phyloP scores from a whole-genome alignment of 441 rosid genomes.

The Geranium incanum region DNA sequence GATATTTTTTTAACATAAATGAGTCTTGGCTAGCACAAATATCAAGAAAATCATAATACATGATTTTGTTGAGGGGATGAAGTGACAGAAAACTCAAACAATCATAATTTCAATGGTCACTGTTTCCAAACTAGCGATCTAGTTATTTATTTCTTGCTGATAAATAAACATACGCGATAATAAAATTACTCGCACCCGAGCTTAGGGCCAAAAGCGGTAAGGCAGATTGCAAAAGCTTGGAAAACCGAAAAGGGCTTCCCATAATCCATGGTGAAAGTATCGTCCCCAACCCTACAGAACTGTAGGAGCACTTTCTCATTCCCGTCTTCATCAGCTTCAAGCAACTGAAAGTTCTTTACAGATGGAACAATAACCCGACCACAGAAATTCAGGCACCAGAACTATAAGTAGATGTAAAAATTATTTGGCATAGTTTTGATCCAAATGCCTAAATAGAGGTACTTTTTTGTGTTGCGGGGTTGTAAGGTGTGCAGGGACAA shows the following conservation, averaged over 20 bases:
- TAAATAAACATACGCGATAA: too few relatives aligned
- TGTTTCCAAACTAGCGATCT: too few relatives aligned
- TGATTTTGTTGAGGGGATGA: too few relatives aligned
- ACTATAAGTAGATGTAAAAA: slow-evolving; percentile 35
- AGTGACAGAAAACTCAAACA: too few relatives aligned
- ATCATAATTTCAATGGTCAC: too few relatives aligned
- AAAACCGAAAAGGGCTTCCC: slow-evolving; percentile 82
- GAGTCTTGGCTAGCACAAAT: too few relatives aligned
- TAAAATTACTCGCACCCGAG: slow-evolving; percentile 92
- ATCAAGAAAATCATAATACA: too few relatives aligned
- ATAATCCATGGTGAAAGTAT: slow-evolving; percentile 85
- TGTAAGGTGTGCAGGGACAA: slow-evolving; percentile 67
- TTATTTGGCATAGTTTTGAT: slow-evolving; percentile 1
- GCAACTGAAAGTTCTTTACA: slow-evolving; percentile 83
- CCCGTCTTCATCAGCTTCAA: slow-evolving; percentile 72
- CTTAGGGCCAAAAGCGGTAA: slow-evolving; percentile 86
- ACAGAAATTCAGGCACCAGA: slow-evolving; percentile 93
- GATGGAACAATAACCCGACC: slow-evolving; percentile 91
- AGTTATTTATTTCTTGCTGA: too few relatives aligned
- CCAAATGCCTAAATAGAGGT: not conserved
- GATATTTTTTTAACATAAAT: too few relatives aligned
- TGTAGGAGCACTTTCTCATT: slow-evolving; percentile 74
- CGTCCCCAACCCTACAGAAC: slow-evolving; percentile 83
- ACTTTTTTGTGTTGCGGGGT: slow-evolving; percentile 43
- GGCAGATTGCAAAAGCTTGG: slow-evolving; percentile 90